These are phyloP conservation scores for Candida boidinii DNA, from an alignment of 805 yeast genomes.

Conservation along the genomic window DNA sequence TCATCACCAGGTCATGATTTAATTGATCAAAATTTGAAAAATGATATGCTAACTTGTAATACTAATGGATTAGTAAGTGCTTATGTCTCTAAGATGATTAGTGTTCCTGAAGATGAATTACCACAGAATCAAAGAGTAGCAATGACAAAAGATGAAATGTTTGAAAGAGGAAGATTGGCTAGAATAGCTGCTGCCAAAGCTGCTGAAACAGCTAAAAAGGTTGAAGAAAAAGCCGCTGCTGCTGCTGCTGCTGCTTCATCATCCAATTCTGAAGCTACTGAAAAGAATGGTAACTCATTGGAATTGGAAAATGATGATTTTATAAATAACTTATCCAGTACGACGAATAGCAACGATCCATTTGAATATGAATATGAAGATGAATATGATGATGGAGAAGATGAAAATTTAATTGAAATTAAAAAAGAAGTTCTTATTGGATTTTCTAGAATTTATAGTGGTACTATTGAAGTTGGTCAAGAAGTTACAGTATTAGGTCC, in stretches of 20 bases:
- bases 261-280: no score
- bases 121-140: slow-evolving; percentile 44
- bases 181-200: slow-evolving; percentile 63
- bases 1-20: slow-evolving; percentile 42
- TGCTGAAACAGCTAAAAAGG: slow-evolving; percentile 37
- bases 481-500: slow-evolving; percentile 76
- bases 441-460: slow-evolving; percentile 83
- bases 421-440: slow-evolving; percentile 69
- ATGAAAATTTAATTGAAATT: slow-evolving; percentile 28
- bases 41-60: slow-evolving; percentile 62
- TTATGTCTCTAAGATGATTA: slow-evolving; percentile 82
- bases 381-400: slow-evolving; percentile 38
- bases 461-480: slow-evolving; percentile 70
- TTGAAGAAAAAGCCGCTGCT: slow-evolving; percentile 16
- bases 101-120: slow-evolving; percentile 74
- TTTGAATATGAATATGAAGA: slow-evolving; percentile 39
- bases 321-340: no score
- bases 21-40: slow-evolving; percentile 39
- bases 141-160: slow-evolving; percentile 45
- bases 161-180: slow-evolving; percentile 56
- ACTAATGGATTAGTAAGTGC: slow-evolving; percentile 59
- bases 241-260: slow-evolving; percentile 1
- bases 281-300: no score
- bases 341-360: slow-evolving; percentile 7
- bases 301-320: no score